These are phyloP conservation scores for Candida pseudofarinosa DNA, from an alignment of 805 yeast genomes.

Conservation along the genomic window DNA sequence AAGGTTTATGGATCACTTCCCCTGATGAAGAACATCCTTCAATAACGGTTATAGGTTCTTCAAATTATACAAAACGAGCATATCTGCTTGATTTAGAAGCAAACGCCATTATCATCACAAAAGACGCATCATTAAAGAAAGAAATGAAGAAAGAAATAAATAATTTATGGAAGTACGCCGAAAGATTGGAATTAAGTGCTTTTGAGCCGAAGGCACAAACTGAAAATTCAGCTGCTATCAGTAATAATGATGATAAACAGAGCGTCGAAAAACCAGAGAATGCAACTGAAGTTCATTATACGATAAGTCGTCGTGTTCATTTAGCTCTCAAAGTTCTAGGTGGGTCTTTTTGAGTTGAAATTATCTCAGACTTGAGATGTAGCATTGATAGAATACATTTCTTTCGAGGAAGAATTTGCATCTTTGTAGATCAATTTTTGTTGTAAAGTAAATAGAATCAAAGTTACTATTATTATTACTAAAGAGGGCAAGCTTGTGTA, in stretches of 20 bases:
- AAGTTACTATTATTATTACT: not conserved
- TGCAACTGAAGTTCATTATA: slow-evolving; percentile 11
- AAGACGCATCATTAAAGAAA: slow-evolving; percentile 52
- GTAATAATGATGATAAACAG: slow-evolving; percentile 1
- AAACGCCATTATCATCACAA: slow-evolving; percentile 76
- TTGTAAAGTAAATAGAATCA: slow-evolving; percentile 5
- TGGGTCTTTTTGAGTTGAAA: slow-evolving; percentile 36
- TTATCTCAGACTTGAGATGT: not conserved
- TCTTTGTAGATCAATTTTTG: slow-evolving; percentile 5
- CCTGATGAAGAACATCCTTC: slow-evolving; percentile 60
- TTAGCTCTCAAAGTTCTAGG: slow-evolving; percentile 64
- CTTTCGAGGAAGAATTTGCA: slow-evolving; percentile 2
- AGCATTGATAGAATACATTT: slow-evolving; percentile 1
- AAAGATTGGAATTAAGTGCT: slow-evolving; percentile 52
- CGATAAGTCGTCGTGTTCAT: slow-evolving; percentile 59
- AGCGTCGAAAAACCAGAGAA: not conserved
- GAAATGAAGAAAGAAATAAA: slow-evolving; percentile 61
- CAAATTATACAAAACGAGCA: slow-evolving; percentile 89
- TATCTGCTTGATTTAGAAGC: slow-evolving; percentile 85
- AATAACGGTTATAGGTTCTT: slow-evolving; percentile 82
- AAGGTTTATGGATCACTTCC: slow-evolving; percentile 80
- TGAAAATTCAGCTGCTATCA: slow-evolving; percentile 6
- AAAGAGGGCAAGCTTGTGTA: slow-evolving; percentile 13
- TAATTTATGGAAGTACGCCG: slow-evolving; percentile 52
- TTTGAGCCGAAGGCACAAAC: slow-evolving; percentile 38